A percentile compares a stretch with the other conserved stretches of the same genome.
Evolutionary conservation across 345 rosid species (phyloP).

Genomic region (Microcos paniculata): DNA sequence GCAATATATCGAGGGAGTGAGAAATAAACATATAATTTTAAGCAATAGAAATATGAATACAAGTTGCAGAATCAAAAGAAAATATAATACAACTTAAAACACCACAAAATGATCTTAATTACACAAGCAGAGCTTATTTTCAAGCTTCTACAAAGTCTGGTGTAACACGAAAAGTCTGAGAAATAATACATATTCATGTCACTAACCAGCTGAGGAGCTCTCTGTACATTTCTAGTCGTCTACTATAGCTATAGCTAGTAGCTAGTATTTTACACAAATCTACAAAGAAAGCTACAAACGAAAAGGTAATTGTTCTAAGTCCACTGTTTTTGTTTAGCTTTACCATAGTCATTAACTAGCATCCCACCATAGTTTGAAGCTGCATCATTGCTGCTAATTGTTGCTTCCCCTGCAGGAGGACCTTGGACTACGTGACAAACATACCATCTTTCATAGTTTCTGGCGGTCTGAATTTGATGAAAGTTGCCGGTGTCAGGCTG

Average conservation of each 20-base stretch:
- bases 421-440: constrained; percentile 1
- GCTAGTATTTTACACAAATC: background rate
- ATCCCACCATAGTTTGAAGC: background rate
- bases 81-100: background rate
- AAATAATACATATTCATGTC: background rate
- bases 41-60: background rate
- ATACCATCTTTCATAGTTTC: constrained; percentile 3
- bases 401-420: background rate
- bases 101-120: background rate
- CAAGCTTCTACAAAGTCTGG: background rate
- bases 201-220: background rate
- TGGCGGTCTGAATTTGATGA: background rate
- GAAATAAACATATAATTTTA: background rate
- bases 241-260: background rate
- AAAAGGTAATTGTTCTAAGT: background rate
- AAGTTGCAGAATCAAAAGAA: background rate
- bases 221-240: background rate
- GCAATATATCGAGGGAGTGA: background rate
- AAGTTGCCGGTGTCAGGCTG: background rate
- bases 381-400: background rate
- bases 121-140: background rate
- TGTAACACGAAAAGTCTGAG: background rate
- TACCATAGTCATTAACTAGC: background rate
- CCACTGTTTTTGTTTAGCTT: background rate
- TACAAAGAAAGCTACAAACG: background rate